Evolutionary conservation across 2,329 filamentous ascomycete genomes (phyloP).

Genomic region (Aulographum hederae): DNA sequence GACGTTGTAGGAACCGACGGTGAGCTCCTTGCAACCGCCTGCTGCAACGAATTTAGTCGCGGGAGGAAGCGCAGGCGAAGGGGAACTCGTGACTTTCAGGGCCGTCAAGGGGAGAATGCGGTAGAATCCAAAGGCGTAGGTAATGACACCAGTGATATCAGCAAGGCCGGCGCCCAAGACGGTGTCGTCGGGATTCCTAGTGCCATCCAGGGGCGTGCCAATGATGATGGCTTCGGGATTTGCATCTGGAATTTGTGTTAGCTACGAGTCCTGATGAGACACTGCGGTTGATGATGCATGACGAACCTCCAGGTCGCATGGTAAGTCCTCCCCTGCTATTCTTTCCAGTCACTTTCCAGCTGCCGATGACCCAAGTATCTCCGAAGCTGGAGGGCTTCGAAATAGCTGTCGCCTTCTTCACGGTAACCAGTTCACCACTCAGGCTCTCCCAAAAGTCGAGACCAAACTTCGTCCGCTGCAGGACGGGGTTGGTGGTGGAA

Average conservation of each 20-base stretch:
- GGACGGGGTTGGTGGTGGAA: conserved; percentile 38
- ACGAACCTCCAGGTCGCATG: conserved; percentile 33
- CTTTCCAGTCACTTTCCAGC: conserved; percentile 43
- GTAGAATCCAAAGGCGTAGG: conserved; percentile 50
- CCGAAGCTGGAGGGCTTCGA: conserved; percentile 44
- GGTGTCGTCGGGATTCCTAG: conserved; percentile 37
- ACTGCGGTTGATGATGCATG: too few relatives aligned
- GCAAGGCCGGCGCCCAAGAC: conserved; percentile 47
- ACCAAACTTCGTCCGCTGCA: conserved; percentile 43
- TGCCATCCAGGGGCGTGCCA: conserved; percentile 45
- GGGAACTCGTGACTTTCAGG: conserved; percentile 27
- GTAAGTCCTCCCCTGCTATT: conserved; percentile 49
- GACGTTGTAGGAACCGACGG: conserved; percentile 50
- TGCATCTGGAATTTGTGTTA: conserved; percentile 28
- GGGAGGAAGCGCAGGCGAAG: conserved; percentile 27
- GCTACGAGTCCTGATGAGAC: background rate
- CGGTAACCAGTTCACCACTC: conserved; percentile 46
- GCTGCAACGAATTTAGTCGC: conserved; percentile 34
- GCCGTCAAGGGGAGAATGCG: conserved; percentile 45
- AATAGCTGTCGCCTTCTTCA: conserved; percentile 37
- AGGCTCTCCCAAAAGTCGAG: conserved; percentile 60
- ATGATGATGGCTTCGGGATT: conserved; percentile 54
- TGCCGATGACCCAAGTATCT: conserved; percentile 50
- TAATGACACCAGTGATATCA: conserved; percentile 51
- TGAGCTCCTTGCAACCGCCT: conserved; percentile 41